Conservation (phyloP, 495 filamentous ascomycete genomes). For the Neurospora sp. region DNA sequence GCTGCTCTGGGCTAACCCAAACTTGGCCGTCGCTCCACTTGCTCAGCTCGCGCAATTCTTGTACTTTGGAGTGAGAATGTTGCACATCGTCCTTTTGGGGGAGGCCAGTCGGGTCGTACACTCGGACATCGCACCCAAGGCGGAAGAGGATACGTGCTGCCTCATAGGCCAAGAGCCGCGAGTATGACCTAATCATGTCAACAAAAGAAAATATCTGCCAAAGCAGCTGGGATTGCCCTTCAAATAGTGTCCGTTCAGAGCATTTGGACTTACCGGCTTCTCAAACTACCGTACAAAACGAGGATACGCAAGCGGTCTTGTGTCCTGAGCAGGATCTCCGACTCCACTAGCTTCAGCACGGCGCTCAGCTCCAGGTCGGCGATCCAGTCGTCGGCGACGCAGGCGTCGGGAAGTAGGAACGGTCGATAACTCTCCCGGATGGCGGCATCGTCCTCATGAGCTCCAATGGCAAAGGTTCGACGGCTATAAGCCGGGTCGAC, state of each 20-base stretch:
- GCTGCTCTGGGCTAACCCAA: constrained; percentile 62
- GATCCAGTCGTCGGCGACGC: constrained; percentile 42
- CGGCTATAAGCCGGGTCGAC: constrained; percentile 15
- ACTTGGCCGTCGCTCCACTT: constrained; percentile 62
- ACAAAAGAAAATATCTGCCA: not conserved
- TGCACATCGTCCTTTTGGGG: constrained; percentile 56
- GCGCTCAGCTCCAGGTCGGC: constrained; percentile 46
- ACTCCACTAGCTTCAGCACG: constrained; percentile 39
- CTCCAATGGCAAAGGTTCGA: constrained; percentile 33
- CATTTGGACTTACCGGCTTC: constrained; percentile 27
- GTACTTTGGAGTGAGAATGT: constrained; percentile 50
- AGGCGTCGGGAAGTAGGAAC: constrained; percentile 37
- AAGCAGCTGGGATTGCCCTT: not conserved
- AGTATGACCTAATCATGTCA: constrained; percentile 42
- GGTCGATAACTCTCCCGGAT: constrained; percentile 48
- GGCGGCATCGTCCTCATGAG: constrained; percentile 35
- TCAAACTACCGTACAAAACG: constrained; percentile 54
- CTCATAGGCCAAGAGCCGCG: constrained; percentile 51
- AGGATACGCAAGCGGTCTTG: constrained; percentile 47
- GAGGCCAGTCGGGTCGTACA: constrained; percentile 51
- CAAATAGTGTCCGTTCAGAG: not conserved
- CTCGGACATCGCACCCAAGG: constrained; percentile 57
- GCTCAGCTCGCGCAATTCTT: constrained; percentile 54
- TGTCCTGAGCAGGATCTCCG: constrained; percentile 30
- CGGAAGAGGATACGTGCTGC: constrained; percentile 53